Conservation (phyloP, 2,329 filamentous ascomycete species). For the Fusarium sp. region DNA sequence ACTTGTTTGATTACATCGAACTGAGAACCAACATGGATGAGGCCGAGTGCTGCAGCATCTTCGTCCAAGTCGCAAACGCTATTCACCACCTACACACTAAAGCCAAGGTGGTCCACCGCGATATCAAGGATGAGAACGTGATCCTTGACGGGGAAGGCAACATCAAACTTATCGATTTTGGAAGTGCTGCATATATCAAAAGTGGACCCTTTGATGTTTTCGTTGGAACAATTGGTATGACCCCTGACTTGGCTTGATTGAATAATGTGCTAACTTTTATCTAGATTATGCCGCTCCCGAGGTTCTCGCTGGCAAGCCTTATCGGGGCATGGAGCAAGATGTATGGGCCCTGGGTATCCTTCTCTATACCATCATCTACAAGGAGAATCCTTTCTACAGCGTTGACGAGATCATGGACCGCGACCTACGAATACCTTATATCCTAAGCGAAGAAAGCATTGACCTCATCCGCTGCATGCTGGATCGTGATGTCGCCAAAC, state of each 20-base stretch:
- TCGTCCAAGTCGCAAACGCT: slow-evolving; percentile 90
- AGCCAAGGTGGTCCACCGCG: slow-evolving; percentile 92
- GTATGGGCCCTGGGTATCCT: slow-evolving; percentile 98
- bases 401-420: slow-evolving; percentile 99
- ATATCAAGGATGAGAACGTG: slow-evolving; percentile 99
- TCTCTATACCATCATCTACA: slow-evolving; percentile 98
- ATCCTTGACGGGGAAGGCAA: slow-evolving; percentile 94
- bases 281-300: slow-evolving; percentile 98
- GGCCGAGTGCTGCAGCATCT: slow-evolving; percentile 91
- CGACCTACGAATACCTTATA: slow-evolving; percentile 89
- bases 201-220: slow-evolving; percentile 99
- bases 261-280: slow-evolving; percentile 16
- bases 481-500: slow-evolving; percentile 84
- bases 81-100: slow-evolving; percentile 92
- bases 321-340: slow-evolving; percentile 96
- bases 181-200: slow-evolving; percentile 97
- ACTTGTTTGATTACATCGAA: slow-evolving; percentile 99
- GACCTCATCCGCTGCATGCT: slow-evolving; percentile 93
- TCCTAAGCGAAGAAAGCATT: slow-evolving; percentile 91
- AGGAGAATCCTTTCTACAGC: slow-evolving; percentile 99
- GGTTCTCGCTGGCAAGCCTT: slow-evolving; percentile 90
- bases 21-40: slow-evolving; percentile 97
- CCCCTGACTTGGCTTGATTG: background rate
- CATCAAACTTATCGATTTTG: slow-evolving; percentile 98
- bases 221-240: slow-evolving; percentile 92